phyloP scores from a whole-genome alignment of 1,284 basidiomycete genomes.

The Cutaneotrichosporon sp. region DNA sequence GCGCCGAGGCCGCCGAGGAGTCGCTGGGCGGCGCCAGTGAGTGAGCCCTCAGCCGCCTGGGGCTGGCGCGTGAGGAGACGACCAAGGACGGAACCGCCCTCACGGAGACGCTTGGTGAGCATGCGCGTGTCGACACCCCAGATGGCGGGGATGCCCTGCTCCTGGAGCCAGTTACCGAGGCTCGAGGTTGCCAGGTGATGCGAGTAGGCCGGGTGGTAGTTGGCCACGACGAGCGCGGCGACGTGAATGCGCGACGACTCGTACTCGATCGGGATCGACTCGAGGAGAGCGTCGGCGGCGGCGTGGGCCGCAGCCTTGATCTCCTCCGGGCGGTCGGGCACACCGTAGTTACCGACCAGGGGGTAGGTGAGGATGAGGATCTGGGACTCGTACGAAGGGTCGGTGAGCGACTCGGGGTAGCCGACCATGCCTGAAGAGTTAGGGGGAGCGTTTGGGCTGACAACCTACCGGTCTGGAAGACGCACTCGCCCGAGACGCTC shows the following conservation, averaged over 20 bases:
- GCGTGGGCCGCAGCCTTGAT: conserved; percentile 37
- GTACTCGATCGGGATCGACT: conserved; percentile 71
- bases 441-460: background rate
- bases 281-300: conserved; percentile 48
- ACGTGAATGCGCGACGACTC: conserved; percentile 94
- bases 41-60: conserved; percentile 24
- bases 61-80: conserved; percentile 64
- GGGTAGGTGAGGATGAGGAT: conserved; percentile 98
- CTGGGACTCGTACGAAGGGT: conserved; percentile 97
- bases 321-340: conserved; percentile 67
- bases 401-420: conserved; percentile 96
- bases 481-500: conserved; percentile 94
- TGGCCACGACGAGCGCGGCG: conserved; percentile 84
- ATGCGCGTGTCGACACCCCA: conserved; percentile 96
- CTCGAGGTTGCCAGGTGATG: conserved; percentile 90
- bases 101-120: conserved; percentile 91
- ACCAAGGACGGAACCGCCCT: conserved; percentile 88
- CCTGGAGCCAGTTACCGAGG: conserved; percentile 88
- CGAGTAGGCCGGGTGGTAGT: conserved; percentile 90
- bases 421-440: conserved; percentile 83
- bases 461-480: conserved; percentile 93
- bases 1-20: conserved; percentile 43
- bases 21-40: conserved; percentile 42
- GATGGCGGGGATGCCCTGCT: conserved; percentile 90
- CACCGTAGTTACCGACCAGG: conserved; percentile 95